Conservation (phyloP, 2,329 filamentous ascomycete species). For the Neurospora crassa region DNA sequence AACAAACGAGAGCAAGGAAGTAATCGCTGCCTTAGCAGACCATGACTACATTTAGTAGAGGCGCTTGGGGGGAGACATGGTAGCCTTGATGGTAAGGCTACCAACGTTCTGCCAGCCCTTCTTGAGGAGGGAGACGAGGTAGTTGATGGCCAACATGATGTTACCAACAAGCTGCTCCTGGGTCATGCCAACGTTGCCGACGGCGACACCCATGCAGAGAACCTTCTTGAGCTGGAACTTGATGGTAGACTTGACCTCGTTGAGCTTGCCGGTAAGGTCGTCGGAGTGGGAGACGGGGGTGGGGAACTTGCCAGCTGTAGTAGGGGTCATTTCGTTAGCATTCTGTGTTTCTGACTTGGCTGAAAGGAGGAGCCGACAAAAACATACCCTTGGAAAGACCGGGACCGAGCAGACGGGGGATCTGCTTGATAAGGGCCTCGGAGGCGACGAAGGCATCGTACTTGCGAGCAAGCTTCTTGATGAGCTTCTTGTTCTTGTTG, state of each 20-base stretch:
- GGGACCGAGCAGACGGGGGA: conserved; percentile 97
- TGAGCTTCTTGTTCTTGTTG: conserved; percentile 99
- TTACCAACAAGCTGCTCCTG: conserved; percentile 94
- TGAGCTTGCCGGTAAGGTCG: conserved; percentile 90
- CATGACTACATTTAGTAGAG: conserved; percentile 61
- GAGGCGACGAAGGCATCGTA: conserved; percentile 99
- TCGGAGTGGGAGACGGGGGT: conserved; percentile 96
- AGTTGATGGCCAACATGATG: conserved; percentile 99
- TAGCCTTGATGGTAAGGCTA: conserved; percentile 98
- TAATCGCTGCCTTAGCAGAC: neutral
- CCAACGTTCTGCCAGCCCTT: conserved; percentile 99
- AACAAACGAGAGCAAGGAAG: neutral
- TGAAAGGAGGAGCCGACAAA: too few relatives aligned
- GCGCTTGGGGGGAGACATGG: conserved; percentile 97
- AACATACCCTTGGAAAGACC: conserved; percentile 90
- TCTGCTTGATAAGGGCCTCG: conserved; percentile 98
- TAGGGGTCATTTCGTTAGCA: conserved; percentile 19
- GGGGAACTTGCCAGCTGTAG: conserved; percentile 94
- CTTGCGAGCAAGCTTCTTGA: conserved; percentile 99
- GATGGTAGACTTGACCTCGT: conserved; percentile 99
- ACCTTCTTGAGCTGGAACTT: conserved; percentile 99
- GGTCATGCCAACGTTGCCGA: conserved; percentile 97
- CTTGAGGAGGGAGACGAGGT: conserved; percentile 98
- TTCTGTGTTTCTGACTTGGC: too few relatives aligned
- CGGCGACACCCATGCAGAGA: conserved; percentile 98